Evolutionary conservation across 441 rosid genomes (phyloP).

Genomic region (Populus tomentosa): DNA sequence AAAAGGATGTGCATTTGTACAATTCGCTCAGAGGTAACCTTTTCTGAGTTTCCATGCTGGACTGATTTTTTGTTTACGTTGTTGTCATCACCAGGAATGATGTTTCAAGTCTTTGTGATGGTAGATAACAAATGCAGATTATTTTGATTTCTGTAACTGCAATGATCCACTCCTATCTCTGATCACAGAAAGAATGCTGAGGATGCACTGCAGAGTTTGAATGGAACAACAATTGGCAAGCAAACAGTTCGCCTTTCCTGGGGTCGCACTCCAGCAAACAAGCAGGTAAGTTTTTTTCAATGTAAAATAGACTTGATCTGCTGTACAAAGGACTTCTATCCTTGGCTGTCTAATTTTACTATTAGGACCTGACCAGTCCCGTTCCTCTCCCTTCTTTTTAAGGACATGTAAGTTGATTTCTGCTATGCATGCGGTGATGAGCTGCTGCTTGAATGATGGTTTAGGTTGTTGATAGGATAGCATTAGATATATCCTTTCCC

Average conservation of each 20-base stretch:
- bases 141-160: neutral
- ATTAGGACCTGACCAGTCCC: neutral
- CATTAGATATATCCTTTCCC: neutral
- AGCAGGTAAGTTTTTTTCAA: conserved; percentile 47
- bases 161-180: conserved; percentile 13
- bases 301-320: neutral
- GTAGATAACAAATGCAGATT: neutral
- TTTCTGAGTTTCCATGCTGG: conserved; percentile 1
- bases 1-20: conserved; percentile 95
- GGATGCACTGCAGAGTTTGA: conserved; percentile 70
- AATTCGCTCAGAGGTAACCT: conserved; percentile 64
- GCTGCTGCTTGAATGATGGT: neutral
- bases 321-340: neutral
- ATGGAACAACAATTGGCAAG: conserved; percentile 77
- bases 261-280: conserved; percentile 47
- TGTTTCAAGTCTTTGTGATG: neutral
- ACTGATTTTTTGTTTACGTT: neutral
- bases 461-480: neutral
- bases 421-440: neutral
- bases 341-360: neutral
- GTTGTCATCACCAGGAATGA: neutral
- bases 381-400: neutral
- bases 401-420: neutral
- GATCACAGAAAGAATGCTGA: conserved; percentile 75
- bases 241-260: conserved; percentile 62